A percentile compares a stretch with the other conserved stretches of the same genome.
phyloP scores from a whole-genome alignment of 352 stramenopile species.

The Phytophthora agathidicida region DNA sequence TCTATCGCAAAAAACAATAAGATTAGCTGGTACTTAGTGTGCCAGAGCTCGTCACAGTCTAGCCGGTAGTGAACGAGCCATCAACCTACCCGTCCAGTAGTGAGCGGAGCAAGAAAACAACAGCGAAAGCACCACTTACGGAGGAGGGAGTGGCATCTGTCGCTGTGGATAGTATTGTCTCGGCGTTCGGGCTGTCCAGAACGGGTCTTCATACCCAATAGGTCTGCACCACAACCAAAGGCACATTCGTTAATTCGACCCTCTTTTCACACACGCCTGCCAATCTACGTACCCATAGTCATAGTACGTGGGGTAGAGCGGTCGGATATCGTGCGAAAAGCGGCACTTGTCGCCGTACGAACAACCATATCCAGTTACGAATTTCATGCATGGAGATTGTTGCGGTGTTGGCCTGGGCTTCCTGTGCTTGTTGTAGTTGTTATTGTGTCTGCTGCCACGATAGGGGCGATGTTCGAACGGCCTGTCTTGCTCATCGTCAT shows the following conservation, averaged over 20 bases:
- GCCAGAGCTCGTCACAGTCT: neutral
- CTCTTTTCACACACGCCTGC: too few species aligned
- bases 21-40: neutral
- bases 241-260: neutral
- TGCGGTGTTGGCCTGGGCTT: conserved; percentile 11
- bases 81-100: conserved; percentile 18
- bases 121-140: conserved; percentile 39
- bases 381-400: conserved; percentile 44
- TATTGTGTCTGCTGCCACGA: conserved; percentile 4
- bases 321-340: conserved; percentile 55
- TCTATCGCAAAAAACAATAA: conserved; percentile 8
- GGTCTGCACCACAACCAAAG: conserved; percentile 2
- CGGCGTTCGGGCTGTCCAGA: conserved; percentile 10
- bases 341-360: conserved; percentile 58
- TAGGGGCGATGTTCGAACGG: conserved; percentile 21
- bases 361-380: conserved; percentile 48
- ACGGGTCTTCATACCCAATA: conserved; percentile 11
- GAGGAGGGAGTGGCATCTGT: conserved; percentile 16
- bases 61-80: conserved; percentile 27
- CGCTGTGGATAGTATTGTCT: conserved; percentile 28
- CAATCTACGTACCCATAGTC: conserved; percentile 21
- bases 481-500: conserved; percentile 17
- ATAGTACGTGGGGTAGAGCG: conserved; percentile 29
- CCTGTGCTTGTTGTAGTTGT: conserved; percentile 22
- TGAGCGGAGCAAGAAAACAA: conserved; percentile 10